Percentiles rank a stretch among this genome's conserved stretches.
phyloP scores from a whole-genome alignment of 768 basidiomycete species.

The Pleurotus eryngii region DNA sequence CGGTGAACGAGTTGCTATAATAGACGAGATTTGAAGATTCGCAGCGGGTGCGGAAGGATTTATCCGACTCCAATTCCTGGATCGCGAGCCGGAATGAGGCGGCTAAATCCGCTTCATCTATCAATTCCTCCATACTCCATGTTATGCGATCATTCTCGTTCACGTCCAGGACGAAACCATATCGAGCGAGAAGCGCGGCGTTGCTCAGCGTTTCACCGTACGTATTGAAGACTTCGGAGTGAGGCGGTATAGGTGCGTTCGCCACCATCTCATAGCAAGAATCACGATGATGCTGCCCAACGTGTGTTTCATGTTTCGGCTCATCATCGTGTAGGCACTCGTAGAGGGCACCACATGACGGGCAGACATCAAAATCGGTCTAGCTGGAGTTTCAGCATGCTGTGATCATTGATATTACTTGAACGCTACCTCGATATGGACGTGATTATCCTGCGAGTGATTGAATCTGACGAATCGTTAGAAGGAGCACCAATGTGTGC shows the following conservation, averaged over 20 bases:
- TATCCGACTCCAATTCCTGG: slow-evolving; percentile 3
- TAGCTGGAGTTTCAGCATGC: slow-evolving; percentile 20
- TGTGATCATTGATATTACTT: slow-evolving; percentile 8
- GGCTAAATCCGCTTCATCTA: slow-evolving; percentile 9
- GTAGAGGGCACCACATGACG: slow-evolving; percentile 61
- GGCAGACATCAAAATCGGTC: slow-evolving; percentile 75
- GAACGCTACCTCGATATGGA: slow-evolving; percentile 66
- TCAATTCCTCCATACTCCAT: slow-evolving; percentile 35
- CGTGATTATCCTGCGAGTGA: slow-evolving; percentile 62
- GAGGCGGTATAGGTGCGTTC: slow-evolving; percentile 44
- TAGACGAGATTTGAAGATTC: not conserved
- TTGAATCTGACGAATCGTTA: slow-evolving; percentile 56
- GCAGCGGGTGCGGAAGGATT: not conserved
- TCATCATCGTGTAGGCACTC: slow-evolving; percentile 62
- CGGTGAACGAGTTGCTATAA: slow-evolving; percentile 21
- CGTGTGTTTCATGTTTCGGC: not conserved
- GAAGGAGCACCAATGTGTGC: slow-evolving; percentile 9
- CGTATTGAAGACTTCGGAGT: slow-evolving; percentile 70
- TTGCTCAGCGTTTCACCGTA: slow-evolving; percentile 69
- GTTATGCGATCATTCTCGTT: slow-evolving; percentile 64
- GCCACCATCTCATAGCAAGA: slow-evolving; percentile 67
- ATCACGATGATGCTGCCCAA: slow-evolving; percentile 20
- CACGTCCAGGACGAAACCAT: slow-evolving; percentile 73
- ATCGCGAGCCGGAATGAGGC: slow-evolving; percentile 3
- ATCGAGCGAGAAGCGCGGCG: slow-evolving; percentile 61